Evolutionary conservation across 176 grass and related monocot species (phyloP).

Genomic region (sorghum (Sorghum bicolor)): DNA sequence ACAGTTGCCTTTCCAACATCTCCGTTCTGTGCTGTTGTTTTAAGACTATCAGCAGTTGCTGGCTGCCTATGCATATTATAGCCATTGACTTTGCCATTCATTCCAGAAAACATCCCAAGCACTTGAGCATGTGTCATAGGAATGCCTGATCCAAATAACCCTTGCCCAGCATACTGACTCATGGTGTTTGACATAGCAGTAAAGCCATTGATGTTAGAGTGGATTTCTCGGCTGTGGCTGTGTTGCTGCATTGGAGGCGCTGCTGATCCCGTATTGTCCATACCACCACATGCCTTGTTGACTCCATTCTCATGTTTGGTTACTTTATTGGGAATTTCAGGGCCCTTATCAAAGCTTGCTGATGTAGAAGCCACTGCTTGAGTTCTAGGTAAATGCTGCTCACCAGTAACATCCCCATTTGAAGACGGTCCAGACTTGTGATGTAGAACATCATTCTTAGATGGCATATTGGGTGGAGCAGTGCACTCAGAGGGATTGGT

Average conservation of each 20-base stretch:
- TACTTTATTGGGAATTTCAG: slow-evolving; percentile 17
- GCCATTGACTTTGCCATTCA: slow-evolving; percentile 46
- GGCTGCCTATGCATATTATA: slow-evolving; percentile 36
- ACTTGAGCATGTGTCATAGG: slow-evolving; percentile 51
- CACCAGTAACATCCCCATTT: slow-evolving; percentile 12
- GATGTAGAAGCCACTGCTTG: slow-evolving; percentile 34
- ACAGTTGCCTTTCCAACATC: slow-evolving; percentile 20
- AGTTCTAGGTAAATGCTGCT: slow-evolving; percentile 33
- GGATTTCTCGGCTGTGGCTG: slow-evolving; percentile 19
- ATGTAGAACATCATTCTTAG: slow-evolving; percentile 15
- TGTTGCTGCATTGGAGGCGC: slow-evolving; percentile 22
- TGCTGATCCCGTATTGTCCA: neutral
- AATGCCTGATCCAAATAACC: slow-evolving; percentile 42
- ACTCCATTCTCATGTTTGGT: slow-evolving; percentile 32
- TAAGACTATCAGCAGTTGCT: slow-evolving; percentile 1
- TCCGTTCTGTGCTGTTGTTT: slow-evolving; percentile 22
- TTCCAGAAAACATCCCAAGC: slow-evolving; percentile 41
- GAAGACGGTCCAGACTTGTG: slow-evolving; percentile 26
- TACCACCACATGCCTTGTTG: slow-evolving; percentile 30
- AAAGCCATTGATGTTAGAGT: slow-evolving; percentile 38
- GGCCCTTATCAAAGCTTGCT: slow-evolving; percentile 19
- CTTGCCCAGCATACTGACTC: slow-evolving; percentile 28
- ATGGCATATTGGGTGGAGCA: slow-evolving; percentile 11
- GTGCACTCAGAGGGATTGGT: slow-evolving; percentile 25
- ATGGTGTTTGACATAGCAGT: slow-evolving; percentile 2